Percentiles rank a stretch among this genome's conserved stretches.
These are phyloP conservation scores for Cylindrotheca closterium DNA, from an alignment of 108 stramenopile genomes.

Conservation along the genomic window DNA sequence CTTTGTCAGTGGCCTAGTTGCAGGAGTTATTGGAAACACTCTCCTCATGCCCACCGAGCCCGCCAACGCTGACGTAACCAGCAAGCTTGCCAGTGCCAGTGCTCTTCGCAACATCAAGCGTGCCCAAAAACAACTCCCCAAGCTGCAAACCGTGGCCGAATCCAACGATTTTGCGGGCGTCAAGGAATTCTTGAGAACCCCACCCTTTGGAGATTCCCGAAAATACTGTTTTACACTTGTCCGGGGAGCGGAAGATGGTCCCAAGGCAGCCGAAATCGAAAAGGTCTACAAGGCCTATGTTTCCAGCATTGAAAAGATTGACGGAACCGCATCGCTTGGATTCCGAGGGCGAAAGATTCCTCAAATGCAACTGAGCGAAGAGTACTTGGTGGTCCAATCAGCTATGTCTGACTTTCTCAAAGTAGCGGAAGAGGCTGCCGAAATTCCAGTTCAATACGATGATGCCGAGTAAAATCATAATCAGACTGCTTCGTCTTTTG, in stretches of 20 bases:
- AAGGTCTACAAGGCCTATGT: constrained; percentile 44
- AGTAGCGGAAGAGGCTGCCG: constrained; percentile 20
- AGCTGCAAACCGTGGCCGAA: constrained; percentile 10
- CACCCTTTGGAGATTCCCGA: constrained; percentile 41
- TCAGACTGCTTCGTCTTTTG: too few relatives aligned
- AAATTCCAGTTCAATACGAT: constrained; percentile 12
- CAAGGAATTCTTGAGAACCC: constrained; percentile 38
- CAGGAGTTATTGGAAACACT: constrained; percentile 1
- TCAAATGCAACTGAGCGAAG: constrained; percentile 10
- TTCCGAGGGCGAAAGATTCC: constrained; percentile 30
- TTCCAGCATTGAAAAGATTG: constrained; percentile 41
- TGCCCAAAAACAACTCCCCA: constrained; percentile 31
- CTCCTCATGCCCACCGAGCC: constrained; percentile 1
- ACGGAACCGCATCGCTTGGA: constrained; percentile 43
- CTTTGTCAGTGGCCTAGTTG: not conserved
- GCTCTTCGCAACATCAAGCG: constrained; percentile 48
- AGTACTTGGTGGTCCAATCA: constrained; percentile 16
- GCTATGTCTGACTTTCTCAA: constrained; percentile 21
- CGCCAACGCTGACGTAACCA: constrained; percentile 58
- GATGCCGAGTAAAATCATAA: too few relatives aligned
- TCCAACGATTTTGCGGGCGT: constrained; percentile 37
- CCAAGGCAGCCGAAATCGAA: constrained; percentile 37
- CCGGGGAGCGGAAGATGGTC: constrained; percentile 56
- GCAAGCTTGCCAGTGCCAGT: constrained; percentile 52
- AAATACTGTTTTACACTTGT: constrained; percentile 45